Evolutionary conservation across 441 rosid genomes (phyloP), one percentile per base, ranked within the genome.

Genomic region (Jatropha podagrica): DNA sequence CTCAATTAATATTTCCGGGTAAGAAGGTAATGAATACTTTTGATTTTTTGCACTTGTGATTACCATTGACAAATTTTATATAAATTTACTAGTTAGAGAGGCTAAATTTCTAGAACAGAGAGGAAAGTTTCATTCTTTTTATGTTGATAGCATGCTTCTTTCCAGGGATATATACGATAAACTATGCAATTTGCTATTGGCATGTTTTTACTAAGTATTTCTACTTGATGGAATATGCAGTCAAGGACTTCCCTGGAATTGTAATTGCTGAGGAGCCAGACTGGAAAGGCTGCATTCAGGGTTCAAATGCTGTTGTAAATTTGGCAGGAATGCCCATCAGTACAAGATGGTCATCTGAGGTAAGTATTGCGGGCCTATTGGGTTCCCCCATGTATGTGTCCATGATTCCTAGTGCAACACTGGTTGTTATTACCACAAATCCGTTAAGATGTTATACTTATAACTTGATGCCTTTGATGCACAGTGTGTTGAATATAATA

Each of bases 301-400:
- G 94, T 71, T 95, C 98, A 37, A 87, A 86, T 78, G 97, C 93
- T 75, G 97, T 93, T 78, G 98, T 95, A 12, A 95, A 95, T 85
- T 91, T 95, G 84, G 99, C 99, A 3, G 97, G 98, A 65, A 73
- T 88, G 82, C 94, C 98, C 69, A 92, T 95, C 68, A 87, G 94
- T 84, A 92, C 96, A 63, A 90, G 98, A 79, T 95, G 99, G 99
- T 92, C 99, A 79, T 77, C 94, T 14, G 94, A 90, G 98, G 99
- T 95, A 66, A 77, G 88, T 83, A 37, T 58, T 65, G 58, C 70
- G 52, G 40, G 32, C 48, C 69, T 20, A 17, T 51, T 26, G n/a
- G 38, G 11, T 60, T 65, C 6, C 38, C 46, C 46, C 7, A 42
- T 42, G 7, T 4, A 42, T 7, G 0, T 42, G 23, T 44, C 48